These are phyloP conservation scores for Sonneratia caseolaris DNA, from an alignment of 345 rosid species.

Conservation along the genomic window DNA sequence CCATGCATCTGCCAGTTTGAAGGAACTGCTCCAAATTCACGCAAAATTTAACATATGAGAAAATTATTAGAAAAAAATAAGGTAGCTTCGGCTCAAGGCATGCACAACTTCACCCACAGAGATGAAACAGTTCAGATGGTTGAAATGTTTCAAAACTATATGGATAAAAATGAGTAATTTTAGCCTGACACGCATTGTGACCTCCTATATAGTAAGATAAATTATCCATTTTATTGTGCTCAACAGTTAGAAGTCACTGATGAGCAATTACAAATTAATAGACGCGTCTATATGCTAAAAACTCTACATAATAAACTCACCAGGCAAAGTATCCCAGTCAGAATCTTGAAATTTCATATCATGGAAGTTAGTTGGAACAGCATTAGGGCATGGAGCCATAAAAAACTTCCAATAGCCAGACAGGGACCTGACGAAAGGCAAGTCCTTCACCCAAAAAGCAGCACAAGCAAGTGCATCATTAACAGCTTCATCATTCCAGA, in stretches of 20 bases:
- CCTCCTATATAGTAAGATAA: not conserved
- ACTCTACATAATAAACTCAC: conserved; percentile 16
- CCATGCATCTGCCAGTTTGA: conserved; percentile 99
- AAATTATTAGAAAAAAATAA: not conserved
- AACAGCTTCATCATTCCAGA: conserved; percentile 88
- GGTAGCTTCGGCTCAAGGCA: not conserved
- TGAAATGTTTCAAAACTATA: not conserved
- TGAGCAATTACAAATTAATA: not conserved
- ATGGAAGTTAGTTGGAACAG: conserved; percentile 52
- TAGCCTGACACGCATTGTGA: not conserved
- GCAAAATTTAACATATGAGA: not conserved
- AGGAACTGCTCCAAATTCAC: conserved; percentile 57
- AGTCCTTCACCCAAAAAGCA: conserved; percentile 67
- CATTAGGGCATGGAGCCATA: conserved; percentile 55
- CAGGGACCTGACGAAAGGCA: conserved; percentile 75
- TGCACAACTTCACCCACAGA: not conserved
- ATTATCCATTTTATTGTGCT: not conserved
- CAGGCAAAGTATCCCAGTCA: conserved; percentile 69
- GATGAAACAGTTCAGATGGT: not conserved
- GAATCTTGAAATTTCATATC: conserved; percentile 55
- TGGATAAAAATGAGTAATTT: not conserved
- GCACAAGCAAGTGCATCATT: conserved; percentile 63
- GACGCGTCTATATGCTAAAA: not conserved
- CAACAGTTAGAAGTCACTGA: not conserved
- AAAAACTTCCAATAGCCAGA: conserved; percentile 88